Conservation (phyloP, 1,284 basidiomycete species). For the Dichomitus squalens region DNA sequence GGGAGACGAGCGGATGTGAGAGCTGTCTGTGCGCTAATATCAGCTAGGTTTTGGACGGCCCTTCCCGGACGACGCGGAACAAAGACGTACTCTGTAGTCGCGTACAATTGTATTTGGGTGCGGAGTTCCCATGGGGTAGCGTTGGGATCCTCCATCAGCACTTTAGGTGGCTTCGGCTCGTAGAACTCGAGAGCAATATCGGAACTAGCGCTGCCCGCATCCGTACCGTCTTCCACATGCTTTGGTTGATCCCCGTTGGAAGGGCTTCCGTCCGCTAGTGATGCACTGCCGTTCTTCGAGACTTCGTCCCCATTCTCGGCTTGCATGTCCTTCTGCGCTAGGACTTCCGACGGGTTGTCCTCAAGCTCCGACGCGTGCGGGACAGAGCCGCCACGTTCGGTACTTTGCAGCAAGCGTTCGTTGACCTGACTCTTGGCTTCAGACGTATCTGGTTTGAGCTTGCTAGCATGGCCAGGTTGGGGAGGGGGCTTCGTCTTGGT, state of each 20-base stretch:
- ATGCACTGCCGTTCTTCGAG: not conserved
- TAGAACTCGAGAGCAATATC: conserved; percentile 38
- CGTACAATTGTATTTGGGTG: conserved; percentile 83
- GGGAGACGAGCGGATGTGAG: conserved; percentile 80
- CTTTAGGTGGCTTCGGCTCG: conserved; percentile 61
- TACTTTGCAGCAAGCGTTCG: conserved; percentile 19
- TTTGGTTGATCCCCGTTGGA: not conserved
- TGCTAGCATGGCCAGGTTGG: conserved; percentile 53
- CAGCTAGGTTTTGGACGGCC: not conserved
- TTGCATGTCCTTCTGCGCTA: conserved; percentile 44
- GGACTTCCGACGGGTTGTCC: conserved; percentile 25
- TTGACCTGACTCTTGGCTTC: conserved; percentile 31
- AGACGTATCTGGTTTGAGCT: conserved; percentile 39
- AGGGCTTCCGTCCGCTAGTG: not conserved
- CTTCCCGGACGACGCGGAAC: not conserved
- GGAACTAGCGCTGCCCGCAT: not conserved
- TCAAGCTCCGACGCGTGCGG: conserved; percentile 25
- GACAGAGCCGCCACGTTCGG: conserved; percentile 18
- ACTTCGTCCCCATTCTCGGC: conserved; percentile 9
- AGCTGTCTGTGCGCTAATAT: conserved; percentile 57
- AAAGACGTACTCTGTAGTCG: conserved; percentile 64
- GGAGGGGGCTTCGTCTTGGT: conserved; percentile 48
- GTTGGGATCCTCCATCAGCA: conserved; percentile 55
- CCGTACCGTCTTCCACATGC: not conserved
- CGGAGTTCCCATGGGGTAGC: conserved; percentile 50